Evolutionary conservation across 768 basidiomycete genomes (phyloP).

Genomic region (Naganishia friedmannii): DNA sequence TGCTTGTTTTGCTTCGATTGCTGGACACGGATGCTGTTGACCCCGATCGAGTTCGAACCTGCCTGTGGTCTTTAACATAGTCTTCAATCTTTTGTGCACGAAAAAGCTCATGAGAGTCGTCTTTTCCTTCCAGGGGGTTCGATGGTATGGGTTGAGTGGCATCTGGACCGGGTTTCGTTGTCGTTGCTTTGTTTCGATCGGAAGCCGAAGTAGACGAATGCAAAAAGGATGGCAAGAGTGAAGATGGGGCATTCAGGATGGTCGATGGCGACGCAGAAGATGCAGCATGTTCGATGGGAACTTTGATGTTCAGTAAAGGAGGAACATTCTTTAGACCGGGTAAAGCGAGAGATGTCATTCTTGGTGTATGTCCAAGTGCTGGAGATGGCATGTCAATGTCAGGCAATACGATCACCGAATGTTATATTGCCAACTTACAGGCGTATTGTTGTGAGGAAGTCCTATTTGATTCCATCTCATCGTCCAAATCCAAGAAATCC

Average conservation of each 20-base stretch:
- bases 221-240: slow-evolving; percentile 38
- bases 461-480: slow-evolving; percentile 37
- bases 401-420: neutral
- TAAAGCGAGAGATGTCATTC: neutral
- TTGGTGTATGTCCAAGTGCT: slow-evolving; percentile 8
- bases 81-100: slow-evolving; percentile 31
- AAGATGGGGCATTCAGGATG: slow-evolving; percentile 40
- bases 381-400: neutral
- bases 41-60: neutral
- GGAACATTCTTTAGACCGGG: neutral
- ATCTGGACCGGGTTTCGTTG: slow-evolving; percentile 31
- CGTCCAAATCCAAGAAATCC: slow-evolving; percentile 81
- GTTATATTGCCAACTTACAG: neutral
- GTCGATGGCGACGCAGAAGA: slow-evolving; percentile 42
- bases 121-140: slow-evolving; percentile 35
- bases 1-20: neutral
- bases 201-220: slow-evolving; percentile 2
- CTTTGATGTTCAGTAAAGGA: neutral
- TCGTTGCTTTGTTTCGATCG: neutral
- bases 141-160: slow-evolving; percentile 32
- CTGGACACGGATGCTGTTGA: neutral
- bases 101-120: slow-evolving; percentile 31
- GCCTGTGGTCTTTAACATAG: slow-evolving; percentile 29
- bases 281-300: slow-evolving; percentile 30
- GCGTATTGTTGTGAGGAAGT: neutral